These are phyloP conservation scores for Blakeslea trispora DNA, from an alignment of 371 early-diverging fungal genomes.

Conservation along the genomic window DNA sequence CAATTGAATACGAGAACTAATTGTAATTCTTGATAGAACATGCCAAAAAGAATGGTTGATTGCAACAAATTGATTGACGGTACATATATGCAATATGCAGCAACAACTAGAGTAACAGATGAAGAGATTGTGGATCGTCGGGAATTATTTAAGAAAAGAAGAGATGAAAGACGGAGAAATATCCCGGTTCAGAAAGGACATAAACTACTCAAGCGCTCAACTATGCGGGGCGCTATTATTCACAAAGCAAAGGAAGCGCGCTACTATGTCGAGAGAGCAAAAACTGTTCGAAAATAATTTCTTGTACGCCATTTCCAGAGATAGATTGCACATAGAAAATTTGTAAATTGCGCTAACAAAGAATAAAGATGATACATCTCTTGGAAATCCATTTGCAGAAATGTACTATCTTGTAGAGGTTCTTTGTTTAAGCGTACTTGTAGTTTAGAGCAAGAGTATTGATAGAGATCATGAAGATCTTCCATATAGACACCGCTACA, in stretches of 20 bases:
- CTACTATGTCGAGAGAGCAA: conserved; percentile 47
- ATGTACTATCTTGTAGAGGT: too few species aligned
- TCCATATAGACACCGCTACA: too few species aligned
- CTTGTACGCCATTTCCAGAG: not conserved
- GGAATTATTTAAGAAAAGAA: conserved; percentile 47
- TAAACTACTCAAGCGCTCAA: conserved; percentile 33
- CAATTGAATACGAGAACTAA: too few species aligned
- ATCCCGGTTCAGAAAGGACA: conserved; percentile 27
- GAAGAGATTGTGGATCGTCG: conserved; percentile 58
- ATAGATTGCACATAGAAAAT: too few species aligned
- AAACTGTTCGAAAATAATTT: conserved; percentile 33
- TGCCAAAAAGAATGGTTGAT: conserved; percentile 74
- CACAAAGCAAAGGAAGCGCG: conserved; percentile 48
- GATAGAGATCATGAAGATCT: too few species aligned
- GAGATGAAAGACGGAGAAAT: conserved; percentile 46
- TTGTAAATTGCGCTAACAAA: too few species aligned
- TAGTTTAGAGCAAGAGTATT: too few species aligned
- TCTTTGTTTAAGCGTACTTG: too few species aligned
- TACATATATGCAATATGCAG: conserved; percentile 54
- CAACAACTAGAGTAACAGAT: conserved; percentile 53
- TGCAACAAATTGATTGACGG: conserved; percentile 74
- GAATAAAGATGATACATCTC: too few species aligned
- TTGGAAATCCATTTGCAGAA: too few species aligned
- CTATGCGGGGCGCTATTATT: conserved; percentile 42
- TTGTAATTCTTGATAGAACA: too few species aligned